Evolutionary conservation across 2,329 filamentous ascomycete species (phyloP), one percentile per base, ranked within the genome.

Genomic region (Talaromyces atroroseus): DNA sequence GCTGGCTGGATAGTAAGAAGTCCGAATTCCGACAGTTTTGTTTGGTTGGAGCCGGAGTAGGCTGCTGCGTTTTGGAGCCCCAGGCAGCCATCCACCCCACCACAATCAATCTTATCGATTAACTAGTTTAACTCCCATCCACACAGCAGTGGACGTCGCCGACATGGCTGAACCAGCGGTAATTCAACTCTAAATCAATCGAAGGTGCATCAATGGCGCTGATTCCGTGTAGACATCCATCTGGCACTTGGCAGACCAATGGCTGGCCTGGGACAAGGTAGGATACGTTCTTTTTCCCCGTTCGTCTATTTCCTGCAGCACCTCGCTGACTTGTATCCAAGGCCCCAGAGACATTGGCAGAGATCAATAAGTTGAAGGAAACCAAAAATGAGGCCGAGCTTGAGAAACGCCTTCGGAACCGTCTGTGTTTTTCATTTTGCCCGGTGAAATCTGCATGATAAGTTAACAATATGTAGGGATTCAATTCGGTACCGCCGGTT

Each of bases 401-500:
- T 5, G 77, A 82, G 59, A 72, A 70, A 55, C 77, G 81, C 42
- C 75, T 86, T 21, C 70, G 74, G 3, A 74, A 76, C 24, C 78
- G 81, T 76, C 64, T 18, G 68, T 65, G 53, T 4, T 51, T 40
- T 14, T 54, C 34, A 18, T 29, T 38, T 21, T 29, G 29, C 46
- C 51, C 51, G n/a, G 34, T 38, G n/a, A 40, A 29, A 14, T 49
- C 36, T 11, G 49, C 52, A n/a, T 44, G 36, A 38, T 42, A 3
- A 56, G 36, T 47, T 42, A 3, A 56, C 48, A 21, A 42, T 20
- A 47, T 54, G 20, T 11, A 76, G 73, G 74, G 24, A 85, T 86
- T 58, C 77, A 82, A 46, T 86, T 86, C 61, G 83, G 83, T 23
- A 86, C 82, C 5, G 81, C 82, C 40, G 84, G 84, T 44, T 74